Conservation (phyloP, 768 basidiomycete genomes). For the Stropharia rugosoannulata region DNA sequence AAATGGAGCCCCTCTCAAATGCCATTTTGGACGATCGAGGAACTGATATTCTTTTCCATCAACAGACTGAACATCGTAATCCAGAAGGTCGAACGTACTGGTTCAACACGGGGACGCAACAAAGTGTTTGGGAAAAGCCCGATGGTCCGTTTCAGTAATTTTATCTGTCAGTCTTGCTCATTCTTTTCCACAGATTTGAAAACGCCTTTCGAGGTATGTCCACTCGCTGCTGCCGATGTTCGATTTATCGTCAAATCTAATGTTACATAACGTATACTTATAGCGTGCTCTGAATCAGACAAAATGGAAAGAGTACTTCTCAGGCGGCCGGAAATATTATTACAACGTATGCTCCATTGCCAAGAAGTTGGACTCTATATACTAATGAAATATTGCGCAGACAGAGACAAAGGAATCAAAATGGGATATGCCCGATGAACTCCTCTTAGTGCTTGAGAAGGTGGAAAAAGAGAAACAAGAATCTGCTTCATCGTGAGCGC, state of each 20-base stretch:
- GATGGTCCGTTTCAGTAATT: constrained; percentile 55
- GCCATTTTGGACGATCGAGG: background rate
- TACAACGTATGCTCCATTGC: constrained; percentile 60
- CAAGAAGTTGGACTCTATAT: background rate
- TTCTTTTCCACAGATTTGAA: constrained; percentile 62
- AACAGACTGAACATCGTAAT: constrained; percentile 89
- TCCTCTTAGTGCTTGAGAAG: constrained; percentile 79
- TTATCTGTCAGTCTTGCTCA: background rate
- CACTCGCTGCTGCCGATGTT: background rate
- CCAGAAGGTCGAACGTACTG: constrained; percentile 98
- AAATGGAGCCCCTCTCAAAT: constrained; percentile 10
- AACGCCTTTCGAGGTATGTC: constrained; percentile 82
- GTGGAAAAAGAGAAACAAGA: constrained; percentile 72
- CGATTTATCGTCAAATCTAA: too few species aligned
- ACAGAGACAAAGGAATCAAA: constrained; percentile 89
- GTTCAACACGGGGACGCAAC: constrained; percentile 87
- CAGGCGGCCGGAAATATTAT: constrained; percentile 88
- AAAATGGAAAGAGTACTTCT: constrained; percentile 96
- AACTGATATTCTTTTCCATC: background rate
- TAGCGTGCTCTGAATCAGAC: constrained; percentile 88
- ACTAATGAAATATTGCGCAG: constrained; percentile 33
- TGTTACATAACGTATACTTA: background rate
- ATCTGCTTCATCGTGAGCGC: background rate
- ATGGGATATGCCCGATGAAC: constrained; percentile 97
- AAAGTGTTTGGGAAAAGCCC: constrained; percentile 98